phyloP scores from a whole-genome alignment of 345 rosid species.

The Leavenworthia alabamica region DNA sequence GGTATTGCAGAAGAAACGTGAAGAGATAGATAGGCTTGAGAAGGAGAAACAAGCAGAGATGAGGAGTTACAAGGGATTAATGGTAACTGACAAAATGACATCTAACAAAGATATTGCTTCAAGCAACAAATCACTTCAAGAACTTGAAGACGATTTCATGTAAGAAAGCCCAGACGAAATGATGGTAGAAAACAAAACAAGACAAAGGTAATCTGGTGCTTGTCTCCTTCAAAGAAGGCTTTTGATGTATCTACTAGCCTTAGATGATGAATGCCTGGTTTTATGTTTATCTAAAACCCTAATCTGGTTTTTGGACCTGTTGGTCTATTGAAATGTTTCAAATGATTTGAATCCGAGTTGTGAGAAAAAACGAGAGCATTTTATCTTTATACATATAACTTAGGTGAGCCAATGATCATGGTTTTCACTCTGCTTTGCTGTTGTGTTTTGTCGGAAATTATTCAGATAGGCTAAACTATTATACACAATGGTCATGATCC shows the following conservation, averaged over 20 bases:
- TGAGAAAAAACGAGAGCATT: neutral
- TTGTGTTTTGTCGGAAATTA: neutral
- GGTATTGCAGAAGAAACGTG: constrained; percentile 70
- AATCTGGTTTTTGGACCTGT: constrained; percentile 15
- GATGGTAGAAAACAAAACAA: constrained; percentile 5
- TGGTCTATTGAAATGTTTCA: too few species aligned
- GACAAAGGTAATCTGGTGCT: constrained; percentile 1
- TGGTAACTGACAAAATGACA: constrained; percentile 94
- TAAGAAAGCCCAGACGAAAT: constrained; percentile 34
- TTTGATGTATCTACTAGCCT: constrained; percentile 9
- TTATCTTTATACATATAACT: neutral
- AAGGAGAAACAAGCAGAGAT: constrained; percentile 87
- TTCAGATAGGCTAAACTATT: too few species aligned
- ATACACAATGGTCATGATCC: neutral
- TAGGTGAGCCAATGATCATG: neutral
- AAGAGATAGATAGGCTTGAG: constrained; percentile 82
- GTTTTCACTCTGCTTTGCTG: constrained; percentile 2
- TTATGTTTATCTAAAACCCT: constrained; percentile 14
- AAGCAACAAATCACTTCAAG: constrained; percentile 78
- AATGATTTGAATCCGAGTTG: constrained; percentile 10
- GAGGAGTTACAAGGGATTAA: constrained; percentile 94
- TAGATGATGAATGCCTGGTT: constrained; percentile 13
- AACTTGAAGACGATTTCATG: constrained; percentile 97
- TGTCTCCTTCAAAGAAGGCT: constrained; percentile 27
- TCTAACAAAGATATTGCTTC: constrained; percentile 89